Percentiles rank a stretch among this genome's conserved stretches.
These are phyloP conservation scores for Ambrosia trifida DNA, from an alignment of 129 eudicot species.

Conservation along the genomic window DNA sequence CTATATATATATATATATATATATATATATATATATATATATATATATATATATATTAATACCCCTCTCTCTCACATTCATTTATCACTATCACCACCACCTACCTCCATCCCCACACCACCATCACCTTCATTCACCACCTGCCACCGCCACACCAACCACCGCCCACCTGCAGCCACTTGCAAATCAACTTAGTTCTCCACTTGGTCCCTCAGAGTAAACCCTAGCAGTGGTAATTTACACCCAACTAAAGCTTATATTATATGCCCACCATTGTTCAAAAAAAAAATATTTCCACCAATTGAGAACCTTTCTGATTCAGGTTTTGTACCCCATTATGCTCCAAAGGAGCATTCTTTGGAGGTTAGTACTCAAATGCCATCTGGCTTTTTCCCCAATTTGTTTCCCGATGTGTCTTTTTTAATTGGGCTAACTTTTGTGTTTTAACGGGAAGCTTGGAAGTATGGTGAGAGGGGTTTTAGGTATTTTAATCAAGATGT, in stretches of 20 bases:
- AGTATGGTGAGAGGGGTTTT: constrained; percentile 91
- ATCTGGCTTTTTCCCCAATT: constrained; percentile 43
- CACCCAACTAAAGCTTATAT: constrained; percentile 92
- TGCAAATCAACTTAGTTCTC: constrained; percentile 84
- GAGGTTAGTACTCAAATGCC: constrained; percentile 69
- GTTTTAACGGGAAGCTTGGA: constrained; percentile 98
- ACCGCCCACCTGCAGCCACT: too few relatives aligned
- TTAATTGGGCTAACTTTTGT: constrained; percentile 73
- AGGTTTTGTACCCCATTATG: constrained; percentile 81
- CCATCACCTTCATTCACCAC: too few relatives aligned
- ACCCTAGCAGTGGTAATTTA: constrained; percentile 93
- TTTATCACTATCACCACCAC: too few relatives aligned
- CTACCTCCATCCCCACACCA: too few relatives aligned
- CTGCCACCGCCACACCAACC: too few relatives aligned
- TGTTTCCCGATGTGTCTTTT: constrained; percentile 57
- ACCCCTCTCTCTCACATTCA: too few relatives aligned
- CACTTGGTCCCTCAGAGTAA: constrained; percentile 87
- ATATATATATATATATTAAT: too few relatives aligned
- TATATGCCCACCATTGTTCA: constrained; percentile 63
- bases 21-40: too few relatives aligned
- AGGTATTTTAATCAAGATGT: constrained; percentile 96
- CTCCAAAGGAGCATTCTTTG: constrained; percentile 79
- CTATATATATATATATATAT: too few relatives aligned
- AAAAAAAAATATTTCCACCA: too few relatives aligned
- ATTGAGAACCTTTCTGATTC: constrained; percentile 45